Evolutionary conservation across 2,329 filamentous ascomycete genomes (phyloP).

Genomic region (Davidsoniella eucalypti): DNA sequence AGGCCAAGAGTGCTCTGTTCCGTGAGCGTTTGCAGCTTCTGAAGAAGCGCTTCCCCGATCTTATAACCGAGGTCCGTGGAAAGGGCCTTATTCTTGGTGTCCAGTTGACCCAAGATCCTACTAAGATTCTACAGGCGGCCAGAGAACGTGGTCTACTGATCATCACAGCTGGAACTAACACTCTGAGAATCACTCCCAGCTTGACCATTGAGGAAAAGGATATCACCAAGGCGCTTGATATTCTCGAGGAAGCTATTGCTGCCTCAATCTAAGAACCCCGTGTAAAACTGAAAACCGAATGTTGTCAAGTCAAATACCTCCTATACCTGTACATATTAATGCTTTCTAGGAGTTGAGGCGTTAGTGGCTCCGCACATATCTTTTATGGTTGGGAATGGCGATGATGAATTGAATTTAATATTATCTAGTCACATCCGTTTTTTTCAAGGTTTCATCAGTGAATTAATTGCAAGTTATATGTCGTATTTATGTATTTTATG

Average conservation of each 20-base stretch:
- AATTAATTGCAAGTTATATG: too few relatives aligned
- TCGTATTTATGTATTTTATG: too few relatives aligned
- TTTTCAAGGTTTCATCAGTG: too few relatives aligned
- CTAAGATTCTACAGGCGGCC: slow-evolving; percentile 64
- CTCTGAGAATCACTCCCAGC: slow-evolving; percentile 78
- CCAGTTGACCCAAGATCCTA: slow-evolving; percentile 60
- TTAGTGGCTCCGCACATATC: not conserved
- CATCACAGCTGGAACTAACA: slow-evolving; percentile 88
- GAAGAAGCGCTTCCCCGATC: slow-evolving; percentile 38
- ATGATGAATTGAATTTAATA: too few relatives aligned
- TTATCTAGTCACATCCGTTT: too few relatives aligned
- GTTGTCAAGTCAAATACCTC: too few relatives aligned
- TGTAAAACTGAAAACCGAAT: too few relatives aligned
- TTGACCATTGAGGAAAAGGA: slow-evolving; percentile 65
- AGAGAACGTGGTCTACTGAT: slow-evolving; percentile 75
- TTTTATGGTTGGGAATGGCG: too few relatives aligned
- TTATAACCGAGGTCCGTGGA: slow-evolving; percentile 67
- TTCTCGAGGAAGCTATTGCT: slow-evolving; percentile 52
- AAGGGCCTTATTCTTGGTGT: slow-evolving; percentile 73
- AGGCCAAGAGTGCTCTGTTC: slow-evolving; percentile 43
- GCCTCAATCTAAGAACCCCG: slow-evolving; percentile 21
- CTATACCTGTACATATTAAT: slow-evolving; percentile 4
- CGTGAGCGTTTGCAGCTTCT: slow-evolving; percentile 30
- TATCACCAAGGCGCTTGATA: slow-evolving; percentile 60
- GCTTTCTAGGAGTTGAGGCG: not conserved